phyloP scores from a whole-genome alignment of 139 green algal genomes.

The Protoeuglena noctilucae region DNA sequence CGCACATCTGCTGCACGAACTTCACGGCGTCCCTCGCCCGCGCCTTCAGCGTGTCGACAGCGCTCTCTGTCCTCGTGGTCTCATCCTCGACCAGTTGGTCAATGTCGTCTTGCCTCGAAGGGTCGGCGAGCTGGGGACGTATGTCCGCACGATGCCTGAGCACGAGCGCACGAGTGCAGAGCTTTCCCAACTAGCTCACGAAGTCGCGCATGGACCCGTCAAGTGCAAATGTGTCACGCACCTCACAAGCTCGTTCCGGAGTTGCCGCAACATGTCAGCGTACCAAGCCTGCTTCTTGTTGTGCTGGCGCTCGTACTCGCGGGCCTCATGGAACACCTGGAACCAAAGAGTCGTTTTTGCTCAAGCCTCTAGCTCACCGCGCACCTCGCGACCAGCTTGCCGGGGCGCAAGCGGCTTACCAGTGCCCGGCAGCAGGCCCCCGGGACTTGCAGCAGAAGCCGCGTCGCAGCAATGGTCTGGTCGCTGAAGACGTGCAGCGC shows the following conservation, averaged over 20 bases:
- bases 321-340: neutral
- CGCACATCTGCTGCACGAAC: neutral
- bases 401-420: no score
- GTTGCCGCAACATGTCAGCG: no score
- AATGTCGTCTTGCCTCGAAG: neutral
- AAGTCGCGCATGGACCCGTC: no score
- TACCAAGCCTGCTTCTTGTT: no score
- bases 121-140: neutral
- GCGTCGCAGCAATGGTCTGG: neutral
- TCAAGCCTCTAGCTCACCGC: no score
- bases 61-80: neutral
- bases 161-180: no score
- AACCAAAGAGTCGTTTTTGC: no score
- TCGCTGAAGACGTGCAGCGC: neutral
- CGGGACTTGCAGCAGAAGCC: neutral
- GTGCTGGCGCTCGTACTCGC: neutral
- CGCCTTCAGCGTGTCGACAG: neutral
- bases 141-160: no score
- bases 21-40: neutral
- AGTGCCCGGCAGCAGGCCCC: neutral
- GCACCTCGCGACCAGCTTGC: no score
- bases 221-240: no score
- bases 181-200: no score
- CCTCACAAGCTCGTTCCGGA: no score
- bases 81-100: neutral